Percentiles rank a stretch among this genome's conserved stretches.
phyloP scores from a whole-genome alignment of 768 basidiomycete species.

The Suillus sp. region DNA sequence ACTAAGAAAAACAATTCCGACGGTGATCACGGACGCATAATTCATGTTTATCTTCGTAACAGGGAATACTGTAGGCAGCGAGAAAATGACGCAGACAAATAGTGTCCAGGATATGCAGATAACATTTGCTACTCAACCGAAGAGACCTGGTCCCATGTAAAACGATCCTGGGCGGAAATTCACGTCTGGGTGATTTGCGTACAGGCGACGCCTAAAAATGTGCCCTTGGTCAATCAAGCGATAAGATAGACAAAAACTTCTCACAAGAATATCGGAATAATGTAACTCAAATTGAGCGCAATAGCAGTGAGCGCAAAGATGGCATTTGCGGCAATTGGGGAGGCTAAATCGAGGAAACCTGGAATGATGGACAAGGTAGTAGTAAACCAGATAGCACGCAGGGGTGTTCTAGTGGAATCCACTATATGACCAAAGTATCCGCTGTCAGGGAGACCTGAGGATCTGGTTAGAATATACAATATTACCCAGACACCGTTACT shows the following conservation, averaged over 20 bases:
- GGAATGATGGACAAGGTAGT: slow-evolving; percentile 69
- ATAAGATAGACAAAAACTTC: slow-evolving; percentile 16
- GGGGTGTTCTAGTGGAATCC: slow-evolving; percentile 65
- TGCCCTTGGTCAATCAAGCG: background rate
- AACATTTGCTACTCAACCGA: slow-evolving; percentile 63
- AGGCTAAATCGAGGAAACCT: slow-evolving; percentile 75
- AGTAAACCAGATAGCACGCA: slow-evolving; percentile 75
- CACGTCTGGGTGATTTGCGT: slow-evolving; percentile 75
- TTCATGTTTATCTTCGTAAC: slow-evolving; percentile 78
- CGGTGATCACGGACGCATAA: slow-evolving; percentile 72
- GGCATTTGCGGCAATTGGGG: slow-evolving; percentile 73
- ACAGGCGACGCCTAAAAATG: slow-evolving; percentile 53
- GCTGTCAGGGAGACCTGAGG: slow-evolving; percentile 68
- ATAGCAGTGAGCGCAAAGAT: slow-evolving; percentile 84
- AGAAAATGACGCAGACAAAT: slow-evolving; percentile 72
- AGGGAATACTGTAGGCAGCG: slow-evolving; percentile 68
- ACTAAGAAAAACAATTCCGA: slow-evolving; percentile 54
- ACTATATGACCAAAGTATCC: slow-evolving; percentile 77
- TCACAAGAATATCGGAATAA: slow-evolving; percentile 75
- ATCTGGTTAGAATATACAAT: slow-evolving; percentile 5
- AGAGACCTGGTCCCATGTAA: slow-evolving; percentile 71
- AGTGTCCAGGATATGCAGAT: slow-evolving; percentile 71
- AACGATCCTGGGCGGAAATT: slow-evolving; percentile 86
- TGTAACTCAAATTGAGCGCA: slow-evolving; percentile 76
- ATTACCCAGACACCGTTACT: slow-evolving; percentile 9